Base-by-base conservation (phyloP, 2,329 filamentous ascomycete genomes). In the Aspergillus oerlinghausenensis region DNA sequence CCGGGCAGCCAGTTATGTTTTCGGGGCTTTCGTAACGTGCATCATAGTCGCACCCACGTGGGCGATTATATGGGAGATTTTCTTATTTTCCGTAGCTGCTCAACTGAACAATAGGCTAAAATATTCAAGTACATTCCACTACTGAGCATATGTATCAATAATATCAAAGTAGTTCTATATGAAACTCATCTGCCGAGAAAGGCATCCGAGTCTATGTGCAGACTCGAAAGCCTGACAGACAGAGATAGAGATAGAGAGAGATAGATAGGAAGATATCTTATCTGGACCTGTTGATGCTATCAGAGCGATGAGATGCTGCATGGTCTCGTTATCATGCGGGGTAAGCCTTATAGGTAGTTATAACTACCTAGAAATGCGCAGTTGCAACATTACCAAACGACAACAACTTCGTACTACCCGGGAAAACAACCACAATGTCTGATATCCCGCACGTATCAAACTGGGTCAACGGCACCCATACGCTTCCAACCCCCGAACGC, bases 401-500 rank as follows among this genome's bases (percentile, higher is more conserved):
- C 32, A 38, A 35, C 2, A 14, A 14, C 11, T 6, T 17, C 10
- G 11, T 35, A 35, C 11, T 17, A 23, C 10, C 3, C 19, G 23
- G 8, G 21, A 19, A 10, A n/a, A 10, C 8, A 8, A 54, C 23
- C 23, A 56, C 48, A 10, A 65, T 63, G 56, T 32, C 56, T 6
- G 42, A 57, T 6, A 35, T 66, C 9, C 58, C 63, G 2, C 66
- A 69, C 23, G 28, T 64, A n/a, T 67, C 67, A 8, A 72, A 68
- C 58, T 72, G 70, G 70, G 52, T 71, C 38, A 61, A 71, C 48
- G 70, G 70, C 17, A 49, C 59, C 35, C 61, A 66, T 43, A 51
- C 62, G 1, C 11, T 58, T 1, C 54, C 66, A 1, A 57, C 64
- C 2, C 6, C 60, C 5, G 7, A 40, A 3, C 53, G 51, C 5